A percentile compares a stretch with the other conserved stretches of the same genome.
These are phyloP conservation scores for Chaetothyriales sp. DNA, from an alignment of 2,329 filamentous ascomycete genomes.

Conservation along the genomic window DNA sequence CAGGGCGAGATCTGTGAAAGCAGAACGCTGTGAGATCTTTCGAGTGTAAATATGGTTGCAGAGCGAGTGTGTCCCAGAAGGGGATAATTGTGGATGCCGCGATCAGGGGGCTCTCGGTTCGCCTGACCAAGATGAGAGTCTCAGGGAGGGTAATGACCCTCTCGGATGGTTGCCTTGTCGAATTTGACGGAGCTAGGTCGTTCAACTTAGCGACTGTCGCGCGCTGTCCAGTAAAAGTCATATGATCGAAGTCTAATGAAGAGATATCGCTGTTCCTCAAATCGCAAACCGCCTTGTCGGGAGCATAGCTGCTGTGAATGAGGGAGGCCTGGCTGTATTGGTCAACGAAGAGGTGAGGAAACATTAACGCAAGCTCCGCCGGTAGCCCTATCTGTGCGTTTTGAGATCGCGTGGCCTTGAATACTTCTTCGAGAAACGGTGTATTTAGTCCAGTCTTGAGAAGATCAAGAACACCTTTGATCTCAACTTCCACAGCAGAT, in stretches of 20 bases:
- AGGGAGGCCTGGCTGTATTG: conserved; percentile 32
- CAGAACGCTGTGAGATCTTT: conserved; percentile 48
- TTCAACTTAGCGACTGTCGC: background rate
- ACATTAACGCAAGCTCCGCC: background rate
- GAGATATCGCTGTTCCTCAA: background rate
- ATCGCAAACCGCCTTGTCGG: background rate
- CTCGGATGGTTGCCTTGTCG: conserved; percentile 4
- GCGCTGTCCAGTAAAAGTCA: background rate
- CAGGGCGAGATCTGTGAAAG: conserved; percentile 37
- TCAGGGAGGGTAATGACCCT: conserved; percentile 30
- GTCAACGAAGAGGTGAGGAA: conserved; percentile 14
- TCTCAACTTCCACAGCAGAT: background rate
- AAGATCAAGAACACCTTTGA: background rate
- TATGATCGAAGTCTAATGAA: background rate
- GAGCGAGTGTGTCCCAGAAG: conserved; percentile 49
- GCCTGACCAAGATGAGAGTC: conserved; percentile 42
- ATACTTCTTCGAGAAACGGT: background rate
- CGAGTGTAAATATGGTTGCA: conserved; percentile 41
- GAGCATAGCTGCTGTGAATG: background rate
- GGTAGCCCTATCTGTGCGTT: background rate
- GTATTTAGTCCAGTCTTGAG: background rate
- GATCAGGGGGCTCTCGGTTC: conserved; percentile 40
- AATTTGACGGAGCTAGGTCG: background rate
- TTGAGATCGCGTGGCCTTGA: background rate
- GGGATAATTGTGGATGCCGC: conserved; percentile 41